phyloP scores from a whole-genome alignment of 148 eudicot genomes.

The Arbutus unedo region DNA sequence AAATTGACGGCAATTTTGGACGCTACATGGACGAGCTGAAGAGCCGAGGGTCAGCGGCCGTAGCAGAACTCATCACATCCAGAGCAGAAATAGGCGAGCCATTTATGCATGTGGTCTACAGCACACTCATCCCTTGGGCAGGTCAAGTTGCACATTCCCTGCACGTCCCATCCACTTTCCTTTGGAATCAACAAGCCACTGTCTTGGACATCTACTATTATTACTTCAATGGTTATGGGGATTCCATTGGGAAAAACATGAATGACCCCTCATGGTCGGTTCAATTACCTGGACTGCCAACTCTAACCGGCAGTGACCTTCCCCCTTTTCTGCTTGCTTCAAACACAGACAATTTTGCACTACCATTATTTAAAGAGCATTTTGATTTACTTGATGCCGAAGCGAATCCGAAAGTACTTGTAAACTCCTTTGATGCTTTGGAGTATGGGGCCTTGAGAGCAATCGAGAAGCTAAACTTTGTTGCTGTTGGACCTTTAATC shows the following conservation, averaged over 20 bases:
- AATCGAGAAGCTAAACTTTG: slow-evolving; percentile 17
- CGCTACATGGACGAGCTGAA: slow-evolving; percentile 18
- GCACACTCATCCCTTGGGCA: slow-evolving; percentile 38
- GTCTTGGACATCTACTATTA: slow-evolving; percentile 35
- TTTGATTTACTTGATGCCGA: slow-evolving; percentile 27
- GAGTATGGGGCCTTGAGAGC: slow-evolving; percentile 26
- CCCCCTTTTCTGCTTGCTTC: slow-evolving; percentile 25
- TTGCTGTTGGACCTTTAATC: slow-evolving; percentile 43
- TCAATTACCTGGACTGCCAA: background rate
- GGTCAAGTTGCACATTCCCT: slow-evolving; percentile 38
- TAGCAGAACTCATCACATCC: slow-evolving; percentile 19
- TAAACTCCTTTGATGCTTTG: slow-evolving; percentile 43
- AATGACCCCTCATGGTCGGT: background rate
- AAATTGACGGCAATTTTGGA: background rate
- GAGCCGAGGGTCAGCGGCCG: slow-evolving; percentile 18
- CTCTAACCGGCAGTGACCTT: background rate
- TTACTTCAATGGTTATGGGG: slow-evolving; percentile 27
- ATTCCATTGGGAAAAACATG: background rate
- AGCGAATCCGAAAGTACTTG: slow-evolving; percentile 28
- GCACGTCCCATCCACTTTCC: slow-evolving; percentile 39
- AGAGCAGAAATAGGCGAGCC: slow-evolving; percentile 26
- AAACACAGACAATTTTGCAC: background rate
- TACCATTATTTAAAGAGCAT: slow-evolving; percentile 31
- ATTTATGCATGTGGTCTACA: slow-evolving; percentile 36
- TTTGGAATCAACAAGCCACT: slow-evolving; percentile 39